phyloP scores from a whole-genome alignment of 768 basidiomycete genomes.

The Mycena maculata region DNA sequence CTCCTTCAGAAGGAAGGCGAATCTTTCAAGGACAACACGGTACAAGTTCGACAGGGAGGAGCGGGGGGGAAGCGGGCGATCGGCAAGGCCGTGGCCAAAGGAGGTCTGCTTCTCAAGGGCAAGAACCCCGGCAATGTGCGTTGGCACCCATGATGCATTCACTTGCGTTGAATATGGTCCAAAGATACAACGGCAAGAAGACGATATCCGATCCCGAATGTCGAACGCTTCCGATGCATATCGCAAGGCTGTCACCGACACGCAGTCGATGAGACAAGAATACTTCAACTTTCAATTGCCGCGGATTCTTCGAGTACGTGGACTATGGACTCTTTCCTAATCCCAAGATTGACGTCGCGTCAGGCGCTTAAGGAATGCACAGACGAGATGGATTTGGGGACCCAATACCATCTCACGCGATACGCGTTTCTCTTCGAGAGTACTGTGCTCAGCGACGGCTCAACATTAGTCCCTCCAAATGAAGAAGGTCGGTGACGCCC shows the following conservation, averaged over 20 bases:
- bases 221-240: constrained; percentile 89
- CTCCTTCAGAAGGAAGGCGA: constrained; percentile 97
- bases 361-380: constrained; percentile 94
- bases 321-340: not conserved
- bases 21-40: constrained; percentile 81
- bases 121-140: constrained; percentile 90
- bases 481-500: constrained; percentile 66
- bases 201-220: constrained; percentile 90
- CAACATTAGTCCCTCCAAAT: constrained; percentile 78
- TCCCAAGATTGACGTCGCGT: constrained; percentile 13
- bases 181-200: constrained; percentile 92
- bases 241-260: constrained; percentile 89
- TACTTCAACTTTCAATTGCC: constrained; percentile 98
- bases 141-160: constrained; percentile 21
- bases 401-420: constrained; percentile 95
- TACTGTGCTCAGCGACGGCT: constrained; percentile 88
- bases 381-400: constrained; percentile 97
- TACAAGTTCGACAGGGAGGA: constrained; percentile 72
- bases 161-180: constrained; percentile 30
- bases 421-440: constrained; percentile 96
- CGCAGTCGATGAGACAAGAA: constrained; percentile 92
- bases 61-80: constrained; percentile 82
- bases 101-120: constrained; percentile 89
- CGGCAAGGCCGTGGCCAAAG: constrained; percentile 92
- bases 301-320: constrained; percentile 85